Base-by-base conservation (phyloP, 768 basidiomycete species). In the Phanerochaete carnosa region DNA sequence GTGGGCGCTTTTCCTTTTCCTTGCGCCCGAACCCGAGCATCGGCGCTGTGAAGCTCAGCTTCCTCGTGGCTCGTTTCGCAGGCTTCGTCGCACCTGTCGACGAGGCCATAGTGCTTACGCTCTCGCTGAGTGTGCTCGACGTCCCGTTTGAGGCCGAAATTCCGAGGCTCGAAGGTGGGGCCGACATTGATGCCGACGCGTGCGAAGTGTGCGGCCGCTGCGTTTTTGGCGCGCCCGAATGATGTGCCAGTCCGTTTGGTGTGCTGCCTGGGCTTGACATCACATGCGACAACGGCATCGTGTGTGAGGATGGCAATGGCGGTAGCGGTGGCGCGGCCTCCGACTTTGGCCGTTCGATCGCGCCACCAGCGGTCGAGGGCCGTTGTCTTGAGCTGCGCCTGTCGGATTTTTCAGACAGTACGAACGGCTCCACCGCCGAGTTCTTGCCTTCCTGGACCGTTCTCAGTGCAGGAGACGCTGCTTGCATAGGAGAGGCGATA, bases 11-110 rank as follows among this genome's bases (percentile, higher is more conserved):
- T 57, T 86, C 82, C 69, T 80, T 79, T 45, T 73, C 73, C 74
- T 81, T 71, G 79, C 80, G 75, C 78, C 82, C 68, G 63, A 90
- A 82, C 52, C 75, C 76, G 1, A 82, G 74, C 65, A 84, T 83
- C 52, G 86, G 83, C 53, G 82, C 79, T 25, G 80, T 80, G 59
- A 91, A 70, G 70, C 90, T 92, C 73, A 92, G 72, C 75, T 92
- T 91, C 58, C 88, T 77, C 67, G 76, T 80, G 61, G 83, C 76
- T 45, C 75, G 74, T 67, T 75, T 82, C 59, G 74, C 62, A n/a
- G 66, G 66, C 53, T 30, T 45, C 60, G 59, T 52, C 25, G n/a
- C 30, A 3, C 43, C 46, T 2, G 45, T 11, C 26, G 63, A 50
- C 23, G 29, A 28, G 49, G 66, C 43, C 58, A 23, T 61, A 33